phyloP scores from a whole-genome alignment of 768 basidiomycete genomes.

The Boletus barrowsii region DNA sequence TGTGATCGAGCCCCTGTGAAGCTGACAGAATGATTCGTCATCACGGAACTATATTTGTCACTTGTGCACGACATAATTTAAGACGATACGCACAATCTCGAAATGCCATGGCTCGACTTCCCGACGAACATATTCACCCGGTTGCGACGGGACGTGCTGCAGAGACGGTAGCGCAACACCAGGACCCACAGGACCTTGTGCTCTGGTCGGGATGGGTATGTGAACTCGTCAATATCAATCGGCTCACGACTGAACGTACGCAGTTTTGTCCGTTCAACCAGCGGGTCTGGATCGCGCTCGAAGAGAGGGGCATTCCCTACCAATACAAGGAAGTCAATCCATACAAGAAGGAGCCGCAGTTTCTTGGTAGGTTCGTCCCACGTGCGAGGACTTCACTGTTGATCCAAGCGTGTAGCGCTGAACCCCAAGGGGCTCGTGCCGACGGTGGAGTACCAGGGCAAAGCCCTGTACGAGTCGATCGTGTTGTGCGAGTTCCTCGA shows the following conservation, averaged over 20 bases:
- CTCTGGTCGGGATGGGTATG: conserved; percentile 61
- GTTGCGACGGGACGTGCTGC: conserved; percentile 56
- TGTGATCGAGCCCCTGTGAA: too few relatives aligned
- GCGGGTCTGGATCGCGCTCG: conserved; percentile 57
- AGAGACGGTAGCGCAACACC: conserved; percentile 33
- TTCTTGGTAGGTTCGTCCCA: conserved; percentile 39
- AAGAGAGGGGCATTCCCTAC: conserved; percentile 39
- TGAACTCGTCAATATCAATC: too few relatives aligned
- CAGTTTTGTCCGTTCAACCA: conserved; percentile 45
- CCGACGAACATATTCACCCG: conserved; percentile 53
- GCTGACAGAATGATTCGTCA: too few relatives aligned
- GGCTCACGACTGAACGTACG: too few relatives aligned
- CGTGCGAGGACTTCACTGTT: neutral
- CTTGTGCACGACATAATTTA: too few relatives aligned
- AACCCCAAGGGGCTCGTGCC: conserved; percentile 74
- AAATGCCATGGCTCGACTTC: conserved; percentile 27
- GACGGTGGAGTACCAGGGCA: conserved; percentile 46
- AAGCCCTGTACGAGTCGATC: conserved; percentile 62
- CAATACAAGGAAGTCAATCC: conserved; percentile 54
- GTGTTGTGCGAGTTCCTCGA: conserved; percentile 67
- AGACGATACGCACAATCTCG: too few relatives aligned
- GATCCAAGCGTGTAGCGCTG: conserved; percentile 31
- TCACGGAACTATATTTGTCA: too few relatives aligned
- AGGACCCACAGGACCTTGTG: conserved; percentile 50
- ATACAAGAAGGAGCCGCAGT: conserved; percentile 63